phyloP scores from a whole-genome alignment of 2,329 filamentous ascomycete species.

The Penicillium hordei region DNA sequence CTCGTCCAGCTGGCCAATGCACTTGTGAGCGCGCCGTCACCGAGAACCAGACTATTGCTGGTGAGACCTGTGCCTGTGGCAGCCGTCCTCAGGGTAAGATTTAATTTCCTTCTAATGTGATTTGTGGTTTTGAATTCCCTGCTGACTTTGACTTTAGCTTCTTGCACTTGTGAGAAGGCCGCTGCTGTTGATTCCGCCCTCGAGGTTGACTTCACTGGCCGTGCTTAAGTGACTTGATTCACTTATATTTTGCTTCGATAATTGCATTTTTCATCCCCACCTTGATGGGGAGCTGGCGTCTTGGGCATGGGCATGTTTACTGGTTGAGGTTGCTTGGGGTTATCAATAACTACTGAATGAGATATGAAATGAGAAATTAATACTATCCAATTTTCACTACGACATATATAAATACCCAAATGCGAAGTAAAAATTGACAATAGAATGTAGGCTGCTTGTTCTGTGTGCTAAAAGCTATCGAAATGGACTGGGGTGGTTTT shows the following conservation, averaged over 20 bases:
- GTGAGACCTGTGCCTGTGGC: conserved; percentile 73
- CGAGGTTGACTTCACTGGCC: conserved; percentile 87
- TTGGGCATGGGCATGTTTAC: conserved; percentile 5
- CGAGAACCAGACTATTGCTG: conserved; percentile 66
- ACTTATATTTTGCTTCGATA: background rate
- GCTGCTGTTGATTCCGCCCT: conserved; percentile 59
- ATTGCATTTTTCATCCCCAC: conserved; percentile 10
- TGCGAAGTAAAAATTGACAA: no score
- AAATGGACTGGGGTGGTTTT: background rate
- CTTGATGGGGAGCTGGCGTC: conserved; percentile 4
- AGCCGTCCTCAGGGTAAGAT: conserved; percentile 67
- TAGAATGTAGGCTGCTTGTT: no score
- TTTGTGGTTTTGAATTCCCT: background rate
- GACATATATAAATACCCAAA: background rate
- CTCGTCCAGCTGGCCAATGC: conserved; percentile 75
- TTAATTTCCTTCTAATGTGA: background rate
- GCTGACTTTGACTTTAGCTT: conserved; percentile 46
- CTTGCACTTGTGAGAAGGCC: conserved; percentile 81
- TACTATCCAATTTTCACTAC: background rate
- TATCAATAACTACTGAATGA: background rate
- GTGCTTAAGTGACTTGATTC: conserved; percentile 32
- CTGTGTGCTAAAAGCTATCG: background rate
- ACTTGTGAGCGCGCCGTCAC: conserved; percentile 71
- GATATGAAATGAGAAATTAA: background rate
- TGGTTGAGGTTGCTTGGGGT: background rate